Base-by-base conservation (phyloP, 345 rosid species). In the Citrus reticulata region DNA sequence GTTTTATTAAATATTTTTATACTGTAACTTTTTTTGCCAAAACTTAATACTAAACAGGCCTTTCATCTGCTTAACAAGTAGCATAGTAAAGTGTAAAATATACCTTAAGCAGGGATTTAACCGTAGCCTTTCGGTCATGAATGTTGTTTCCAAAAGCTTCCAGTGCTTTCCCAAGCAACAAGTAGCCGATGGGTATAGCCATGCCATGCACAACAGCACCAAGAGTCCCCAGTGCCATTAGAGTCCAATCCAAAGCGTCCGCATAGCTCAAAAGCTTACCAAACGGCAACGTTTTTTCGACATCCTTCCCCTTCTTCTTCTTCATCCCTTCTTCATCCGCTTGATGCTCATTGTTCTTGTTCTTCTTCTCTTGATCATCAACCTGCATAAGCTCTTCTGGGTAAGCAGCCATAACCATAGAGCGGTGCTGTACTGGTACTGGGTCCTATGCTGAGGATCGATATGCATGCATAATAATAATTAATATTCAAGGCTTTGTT, bases 181-280 rank as follows among this genome's bases (percentile, higher is more conserved):
- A 63, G 74, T 91, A 89, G 8, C 95, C 93, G 10, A 88, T 60
- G 1, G 93, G 95, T 62, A 72, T 88, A 65, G 93, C 93, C 88
- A 86, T 79, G 68, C 95, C 95, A 72, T 91, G 90, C 32, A 89
- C 89, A 0, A 87, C 29, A 1, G 91, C 83, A 27, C 95, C 93
- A 19, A 87, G 30, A 3, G 86, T 85, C 54, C 95, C 93, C 37
- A 89, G 60, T 25, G 51, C 89, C 95, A 91, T 89, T 1, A 88
- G 78, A 14, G 55, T 34, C 91, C 93, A 91, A 49, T 91, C 95
- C 72, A 88, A 27, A 5, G 69, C 39, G 57, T 91, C 93, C 30
- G 89, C 93, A 65, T 81, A 91, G 67, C 88, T 81, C 74, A 89
- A 82, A 35, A 91, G 89, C 84, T 81, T 87, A 42, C 46, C 32